Evolutionary conservation across 331 rosid genomes (phyloP), one percentile per base, ranked within the genome.

Genomic region (Quercus phellos): DNA sequence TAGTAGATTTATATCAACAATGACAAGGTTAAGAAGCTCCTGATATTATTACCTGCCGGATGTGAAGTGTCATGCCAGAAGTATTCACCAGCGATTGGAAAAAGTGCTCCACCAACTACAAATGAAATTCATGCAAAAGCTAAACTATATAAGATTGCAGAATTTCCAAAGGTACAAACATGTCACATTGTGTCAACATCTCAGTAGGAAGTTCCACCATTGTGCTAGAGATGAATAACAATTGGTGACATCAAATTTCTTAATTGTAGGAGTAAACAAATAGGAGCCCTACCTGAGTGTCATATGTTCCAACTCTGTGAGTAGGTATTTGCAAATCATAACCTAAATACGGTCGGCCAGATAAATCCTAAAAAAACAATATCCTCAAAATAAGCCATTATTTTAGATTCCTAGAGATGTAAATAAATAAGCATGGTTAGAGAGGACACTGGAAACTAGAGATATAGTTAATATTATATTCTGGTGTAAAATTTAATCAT

Each of bases 11-110:
- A 42, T 10, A 74, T 58, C 21, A 75, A 55, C 70, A n/a, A 76
- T 1, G 68, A 61, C 27, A 14, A 55, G 70, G 24, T 75, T 17
- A 27, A 77, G 63, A 26, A 79, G 55, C 77, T 60, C 67, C 55
- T 7, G 6, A 38, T 30, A 70, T 73, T 51, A 68, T 66, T 94
- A 95, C 99, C 99, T 95, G 98, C 21, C 84, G 90, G 42, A 95
- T 92, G 83, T 95, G 99, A 75, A 95, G 97, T 26, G 99, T 95
- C 99, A 95, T 88, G 32, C 98, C 99, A 77, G 99, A 95, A n/a
- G 94, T 94, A 88, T 94, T 94, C 87, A 89, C 99, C 81, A 92
- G 68, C 32, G 99, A 94, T 88, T 92, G 97, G 90, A 94, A 94
- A 84, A 94, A 94, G 84, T 94, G 99, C 85, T 94, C 99, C 90